These are phyloP conservation scores for Sporothrix euskadiensis DNA, from an alignment of 2,329 filamentous ascomycete species.

Conservation along the genomic window DNA sequence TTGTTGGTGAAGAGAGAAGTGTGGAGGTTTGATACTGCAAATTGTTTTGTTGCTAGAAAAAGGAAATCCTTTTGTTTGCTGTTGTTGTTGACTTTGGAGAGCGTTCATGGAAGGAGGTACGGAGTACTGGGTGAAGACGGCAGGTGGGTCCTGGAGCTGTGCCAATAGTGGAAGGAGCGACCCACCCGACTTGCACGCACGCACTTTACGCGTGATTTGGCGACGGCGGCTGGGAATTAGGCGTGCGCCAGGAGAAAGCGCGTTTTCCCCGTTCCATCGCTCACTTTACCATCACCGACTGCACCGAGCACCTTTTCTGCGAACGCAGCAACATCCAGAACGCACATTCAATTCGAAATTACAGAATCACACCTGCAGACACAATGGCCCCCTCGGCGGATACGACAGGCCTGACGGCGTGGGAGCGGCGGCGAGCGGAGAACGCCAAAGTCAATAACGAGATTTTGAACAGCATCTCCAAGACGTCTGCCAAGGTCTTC, in stretches of 20 bases:
- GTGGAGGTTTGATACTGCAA: no score
- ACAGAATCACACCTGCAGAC: no score
- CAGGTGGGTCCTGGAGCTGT: not conserved
- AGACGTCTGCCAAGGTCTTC: conserved; percentile 54
- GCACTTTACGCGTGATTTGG: conserved; percentile 28
- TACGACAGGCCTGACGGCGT: conserved; percentile 67
- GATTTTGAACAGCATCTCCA: conserved; percentile 73
- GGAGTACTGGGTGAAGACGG: not conserved
- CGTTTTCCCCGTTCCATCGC: not conserved
- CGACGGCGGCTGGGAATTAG: not conserved
- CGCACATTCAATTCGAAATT: no score
- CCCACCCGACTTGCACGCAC: not conserved
- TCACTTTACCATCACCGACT: not conserved
- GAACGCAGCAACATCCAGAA: not conserved
- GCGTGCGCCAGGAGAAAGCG: not conserved
- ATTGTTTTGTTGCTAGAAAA: not conserved
- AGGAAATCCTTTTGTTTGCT: not conserved
- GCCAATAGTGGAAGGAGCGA: conserved; percentile 1
- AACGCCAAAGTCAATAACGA: conserved; percentile 87
- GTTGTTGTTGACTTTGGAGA: not conserved
- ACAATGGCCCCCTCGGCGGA: conserved; percentile 22
- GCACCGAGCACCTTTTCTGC: not conserved
- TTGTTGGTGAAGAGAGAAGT: not conserved
- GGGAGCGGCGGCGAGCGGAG: conserved; percentile 79
- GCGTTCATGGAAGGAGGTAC: not conserved